Base-by-base conservation (phyloP, 768 basidiomycete species). In the Agaricus bisporus region DNA sequence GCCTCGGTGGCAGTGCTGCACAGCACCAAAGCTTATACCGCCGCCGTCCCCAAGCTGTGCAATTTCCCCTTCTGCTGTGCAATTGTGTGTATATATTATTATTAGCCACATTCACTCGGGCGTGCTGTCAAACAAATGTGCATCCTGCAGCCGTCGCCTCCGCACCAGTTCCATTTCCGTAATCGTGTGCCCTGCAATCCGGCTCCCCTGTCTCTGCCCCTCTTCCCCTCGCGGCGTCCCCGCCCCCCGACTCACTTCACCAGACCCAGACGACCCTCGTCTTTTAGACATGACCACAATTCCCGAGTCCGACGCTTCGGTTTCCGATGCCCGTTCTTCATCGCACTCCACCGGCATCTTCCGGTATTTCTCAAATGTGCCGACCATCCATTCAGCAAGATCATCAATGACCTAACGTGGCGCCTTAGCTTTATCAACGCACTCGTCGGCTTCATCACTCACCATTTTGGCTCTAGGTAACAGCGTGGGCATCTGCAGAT, bases 401-500 rank as follows among this genome's bases (percentile, higher is more conserved):
- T 91, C 88, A 57, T 82, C 77, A 58, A 95, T 85, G 18, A 86
- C 88, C 61, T 74, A 56, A 22, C 14, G 14, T 25, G 48, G 28
- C 20, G 26, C 36, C n/a, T 61, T 26, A 58, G 51, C 45, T 14
- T 39, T 15, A 25, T 32, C 12, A 5, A 22, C 29, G 7, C 6
- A 20, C 17, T 41, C 28, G 22, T 26, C 6, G 32, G 15, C 22
- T 20, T 15, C 7, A 44, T 50, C 25, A 62, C 76, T 60, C 62
- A 77, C 79, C 53, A 78, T 80, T 63, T 77, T 81, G 14, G 89
- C 91, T 61, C 95, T 93, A 39, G 69, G 73, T 82, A 99, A 89
- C 60, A 98, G 68, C 20, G 81, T 72, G 37, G 87, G 79, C 95
- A 99, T 99, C 73, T 97, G 95, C 61, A 95, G 77, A 72, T 93